Percentiles rank a stretch among this genome's conserved stretches.
Evolutionary conservation across 495 filamentous ascomycete species (phyloP).

Genomic region (Penicillium pancosmium): DNA sequence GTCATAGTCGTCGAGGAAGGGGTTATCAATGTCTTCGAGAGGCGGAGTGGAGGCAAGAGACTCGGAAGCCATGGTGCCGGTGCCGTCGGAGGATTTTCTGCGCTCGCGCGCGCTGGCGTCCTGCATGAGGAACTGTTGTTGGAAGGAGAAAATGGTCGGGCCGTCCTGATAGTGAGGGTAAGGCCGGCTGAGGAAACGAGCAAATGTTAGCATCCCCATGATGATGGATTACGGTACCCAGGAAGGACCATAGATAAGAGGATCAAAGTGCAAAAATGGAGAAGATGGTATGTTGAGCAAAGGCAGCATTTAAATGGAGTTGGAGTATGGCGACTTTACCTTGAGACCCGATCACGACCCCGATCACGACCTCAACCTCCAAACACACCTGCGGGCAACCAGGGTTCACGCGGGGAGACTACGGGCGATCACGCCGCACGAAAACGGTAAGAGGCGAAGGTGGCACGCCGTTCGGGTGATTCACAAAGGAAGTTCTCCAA

Average conservation of each 20-base stretch:
- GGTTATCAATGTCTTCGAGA: slow-evolving; percentile 25
- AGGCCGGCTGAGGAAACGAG: slow-evolving; percentile 47
- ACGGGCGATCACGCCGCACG: neutral
- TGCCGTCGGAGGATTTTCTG: slow-evolving; percentile 30
- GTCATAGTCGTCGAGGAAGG: slow-evolving; percentile 30
- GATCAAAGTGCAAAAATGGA: neutral
- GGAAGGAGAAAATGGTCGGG: slow-evolving; percentile 47
- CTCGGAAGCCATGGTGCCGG: slow-evolving; percentile 25
- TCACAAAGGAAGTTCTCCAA: neutral
- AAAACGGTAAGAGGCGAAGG: neutral
- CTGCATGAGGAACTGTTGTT: slow-evolving; percentile 49
- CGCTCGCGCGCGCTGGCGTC: slow-evolving; percentile 29
- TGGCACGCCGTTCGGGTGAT: neutral
- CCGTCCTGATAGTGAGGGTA: slow-evolving; percentile 42
- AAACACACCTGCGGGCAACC: neutral
- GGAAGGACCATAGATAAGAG: slow-evolving; percentile 1
- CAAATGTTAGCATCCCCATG: slow-evolving; percentile 51
- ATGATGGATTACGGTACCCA: neutral
- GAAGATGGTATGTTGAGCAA: neutral
- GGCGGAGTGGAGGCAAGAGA: slow-evolving; percentile 27
- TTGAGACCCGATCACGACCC: neutral
- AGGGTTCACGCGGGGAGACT: slow-evolving; percentile 3
- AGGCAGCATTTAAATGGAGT: neutral
- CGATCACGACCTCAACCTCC: too few species aligned
- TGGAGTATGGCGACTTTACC: neutral